Base-by-base conservation (phyloP, 2,329 filamentous ascomycete species). In the Furcasterigmium sp. region DNA sequence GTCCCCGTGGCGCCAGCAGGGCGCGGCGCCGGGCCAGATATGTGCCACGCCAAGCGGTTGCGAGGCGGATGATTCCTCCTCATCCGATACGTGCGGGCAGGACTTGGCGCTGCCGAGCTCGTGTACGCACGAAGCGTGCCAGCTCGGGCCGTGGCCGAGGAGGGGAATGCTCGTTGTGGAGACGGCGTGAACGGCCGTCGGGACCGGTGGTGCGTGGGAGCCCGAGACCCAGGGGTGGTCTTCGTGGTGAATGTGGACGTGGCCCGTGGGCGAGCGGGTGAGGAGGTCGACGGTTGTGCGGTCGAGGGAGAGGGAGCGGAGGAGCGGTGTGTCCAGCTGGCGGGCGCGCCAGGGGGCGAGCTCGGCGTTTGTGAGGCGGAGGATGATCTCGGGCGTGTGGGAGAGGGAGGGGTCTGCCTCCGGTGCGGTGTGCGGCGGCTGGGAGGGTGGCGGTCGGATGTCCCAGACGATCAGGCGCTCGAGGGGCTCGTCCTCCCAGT, bases 401-500 rank as follows among this genome's bases (percentile, higher is more conserved):
- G 57, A 46, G 18, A 51, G 39, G 18, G 62, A 59, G 4, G 61
- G 57, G 0, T 61, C 61, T 14, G 42, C 30, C 26, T 44, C 41
- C 9, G 17, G 4, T 14, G 29, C 8, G 32, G 36, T 5, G 14
- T 38, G 5, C 8, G 3, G 8, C 10, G 46, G 41, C 53, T 78
- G 76, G 1, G 59, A 30, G 5, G 71, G 74, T 2, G 69, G 61
- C 0, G 60, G 58, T 3, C 72, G 71, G 30, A 84, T 76, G 43
- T 83, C 73, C 78, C 78, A 84, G 9, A 84, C 62, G 14, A 69
- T 70, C 21, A 84, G 60, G 26, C 72, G 69, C 55, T 84, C 80
- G 14, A 78, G 69, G 0, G 77, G 77, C 11, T 73, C 69, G 51
- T 78, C 73, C 41, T 79, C 73, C 28, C 71, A 70, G 63, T 74